Evolutionary conservation across 257 asterid genomes (phyloP), one percentile per base, ranked within the genome.

Genomic region (Fraxinus quadrangulata): DNA sequence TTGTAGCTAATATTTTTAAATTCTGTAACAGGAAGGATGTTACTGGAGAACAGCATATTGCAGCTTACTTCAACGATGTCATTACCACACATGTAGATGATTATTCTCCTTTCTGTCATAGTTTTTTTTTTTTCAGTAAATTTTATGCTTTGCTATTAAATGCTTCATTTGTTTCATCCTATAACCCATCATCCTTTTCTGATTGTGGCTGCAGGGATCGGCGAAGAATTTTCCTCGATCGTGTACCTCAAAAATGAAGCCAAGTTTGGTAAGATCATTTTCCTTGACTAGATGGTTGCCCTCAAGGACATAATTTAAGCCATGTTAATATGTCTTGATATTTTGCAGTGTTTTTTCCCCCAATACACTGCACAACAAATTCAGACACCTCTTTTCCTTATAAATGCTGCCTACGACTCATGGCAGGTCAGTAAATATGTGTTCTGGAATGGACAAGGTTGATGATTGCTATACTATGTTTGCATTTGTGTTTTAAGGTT

Each of bases 301-400:
- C 2, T 36, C 56, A 37, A 12, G 45, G 17, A 13, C 2, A 28
- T 34, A 30, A 3, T 39, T 49, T 31, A 10, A 74, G 26, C 75
- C 66, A 54, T 37, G 67, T 79, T 67, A 45, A 42, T 66, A 79
- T 70, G n/a, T 47, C 75, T 72, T 7, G 11, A 63, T 42, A 19
- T 73, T 23, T 72, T 79, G 88, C 97, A 95, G 99, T 93, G 98
- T 76, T 91, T 93, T 74, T 95, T 95, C 87, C 97, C 98, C 2
- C 92, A 90, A 86, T 75, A 95, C 74, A 67, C 85, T 79, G 96
- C 75, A 21, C 89, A 79, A 79, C 90, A 77, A 56, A 84, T 93
- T 66, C 88, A 67, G 75, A 95, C 96, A 0, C 97, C 98, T 0
- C 83, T 95, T 74, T 95, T 95, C 82, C 47, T 95, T 42, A 80